Conservation (phyloP, 768 basidiomycete species). For the Psilocybe sp. region DNA sequence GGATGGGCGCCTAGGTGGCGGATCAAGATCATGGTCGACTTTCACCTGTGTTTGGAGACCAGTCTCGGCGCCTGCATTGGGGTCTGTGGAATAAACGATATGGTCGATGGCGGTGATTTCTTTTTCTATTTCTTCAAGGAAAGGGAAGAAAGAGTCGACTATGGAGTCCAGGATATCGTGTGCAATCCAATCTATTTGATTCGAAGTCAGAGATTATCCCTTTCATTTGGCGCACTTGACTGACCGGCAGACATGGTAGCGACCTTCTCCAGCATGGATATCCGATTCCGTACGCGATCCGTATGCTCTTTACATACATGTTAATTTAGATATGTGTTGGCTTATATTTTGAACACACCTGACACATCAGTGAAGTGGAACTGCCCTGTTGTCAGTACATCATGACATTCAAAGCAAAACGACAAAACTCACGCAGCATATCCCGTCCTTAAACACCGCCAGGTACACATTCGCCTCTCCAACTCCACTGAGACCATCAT, state of each 20-base stretch:
- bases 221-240: conserved; percentile 12
- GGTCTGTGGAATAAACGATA: conserved; percentile 47
- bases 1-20: neutral
- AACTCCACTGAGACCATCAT: conserved; percentile 36
- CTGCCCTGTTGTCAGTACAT: conserved; percentile 32
- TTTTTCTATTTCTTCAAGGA: conserved; percentile 74
- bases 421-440: conserved; percentile 62
- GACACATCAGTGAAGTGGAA: conserved; percentile 91
- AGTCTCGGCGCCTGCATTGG: neutral
- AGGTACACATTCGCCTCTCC: conserved; percentile 87
- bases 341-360: conserved; percentile 29
- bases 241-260: conserved; percentile 72
- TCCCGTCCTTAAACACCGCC: conserved; percentile 84
- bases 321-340: neutral
- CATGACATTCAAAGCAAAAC: conserved; percentile 1
- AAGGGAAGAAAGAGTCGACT: conserved; percentile 90
- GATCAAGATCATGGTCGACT: neutral
- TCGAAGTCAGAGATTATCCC: conserved; percentile 1
- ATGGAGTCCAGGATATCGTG: conserved; percentile 91
- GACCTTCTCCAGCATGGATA: conserved; percentile 60
- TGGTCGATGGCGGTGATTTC: conserved; percentile 80
- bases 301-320: conserved; percentile 58
- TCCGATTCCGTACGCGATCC: conserved; percentile 68
- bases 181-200: conserved; percentile 80
- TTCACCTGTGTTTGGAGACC: neutral